A percentile compares a stretch with the other conserved stretches of the same genome.
Conservation (phyloP, 306 rosid genomes). For the Cucurbita ficifolia region DNA sequence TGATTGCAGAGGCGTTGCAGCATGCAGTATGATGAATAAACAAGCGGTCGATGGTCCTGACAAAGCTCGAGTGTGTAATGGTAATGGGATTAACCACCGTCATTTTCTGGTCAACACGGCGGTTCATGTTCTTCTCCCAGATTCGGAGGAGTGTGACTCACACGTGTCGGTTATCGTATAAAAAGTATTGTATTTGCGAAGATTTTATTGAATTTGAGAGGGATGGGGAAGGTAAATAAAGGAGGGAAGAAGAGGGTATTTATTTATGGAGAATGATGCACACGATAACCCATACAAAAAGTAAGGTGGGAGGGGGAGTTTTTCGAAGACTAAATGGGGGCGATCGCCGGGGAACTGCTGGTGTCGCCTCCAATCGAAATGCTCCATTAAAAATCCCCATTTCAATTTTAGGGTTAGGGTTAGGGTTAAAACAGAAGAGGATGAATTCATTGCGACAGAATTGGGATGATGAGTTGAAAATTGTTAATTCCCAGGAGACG, state of each 20-base stretch:
- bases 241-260: constrained; percentile 18
- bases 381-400: not conserved
- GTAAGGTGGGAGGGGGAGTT: constrained; percentile 16
- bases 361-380: constrained; percentile 90
- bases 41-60: no score
- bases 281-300: constrained; percentile 44
- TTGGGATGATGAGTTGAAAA: constrained; percentile 12
- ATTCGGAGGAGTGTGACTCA: constrained; percentile 46
- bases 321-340: constrained; percentile 65
- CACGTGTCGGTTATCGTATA: constrained; percentile 31
- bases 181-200: no score
- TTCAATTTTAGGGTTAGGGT: not conserved
- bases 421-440: not conserved
- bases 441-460: not conserved
- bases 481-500: constrained; percentile 19
- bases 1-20: no score
- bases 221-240: constrained; percentile 7
- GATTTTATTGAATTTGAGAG: not conserved
- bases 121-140: constrained; percentile 23
- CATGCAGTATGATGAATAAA: no score
- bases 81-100: constrained; percentile 28
- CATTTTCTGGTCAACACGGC: constrained; percentile 21
- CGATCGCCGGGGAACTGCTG: constrained; percentile 95
- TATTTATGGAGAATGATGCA: constrained; percentile 16
- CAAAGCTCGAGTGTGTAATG: not conserved